A percentile compares a stretch with the other conserved stretches of the same genome.
Evolutionary conservation across 805 yeast genomes (phyloP).

Genomic region (Wickerhamomyces mucosus): DNA sequence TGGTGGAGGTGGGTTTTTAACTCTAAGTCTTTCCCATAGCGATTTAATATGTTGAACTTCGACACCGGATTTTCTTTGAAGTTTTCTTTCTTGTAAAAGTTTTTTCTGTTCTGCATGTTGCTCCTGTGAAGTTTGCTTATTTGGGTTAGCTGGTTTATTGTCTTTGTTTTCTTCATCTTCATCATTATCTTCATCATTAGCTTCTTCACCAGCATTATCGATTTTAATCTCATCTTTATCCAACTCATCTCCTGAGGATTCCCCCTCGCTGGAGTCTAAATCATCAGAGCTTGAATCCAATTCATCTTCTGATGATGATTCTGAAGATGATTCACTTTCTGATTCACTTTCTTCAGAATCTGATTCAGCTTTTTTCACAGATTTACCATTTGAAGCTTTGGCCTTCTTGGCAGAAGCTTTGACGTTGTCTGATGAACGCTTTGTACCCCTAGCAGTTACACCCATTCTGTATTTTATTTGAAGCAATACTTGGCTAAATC

Average conservation of each 20-base stretch:
- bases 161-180: slow-evolving; percentile 20
- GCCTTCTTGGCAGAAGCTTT: slow-evolving; percentile 12
- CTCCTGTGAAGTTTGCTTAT: slow-evolving; percentile 46
- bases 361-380: slow-evolving; percentile 3
- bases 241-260: slow-evolving; percentile 23
- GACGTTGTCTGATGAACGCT: slow-evolving; percentile 10
- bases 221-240: slow-evolving; percentile 22
- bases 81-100: slow-evolving; percentile 70
- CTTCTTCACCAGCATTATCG: slow-evolving; percentile 20
- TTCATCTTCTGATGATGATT: slow-evolving; percentile 11
- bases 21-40: slow-evolving; percentile 87
- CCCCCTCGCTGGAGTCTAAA: too few relatives aligned
- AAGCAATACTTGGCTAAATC: too few relatives aligned
- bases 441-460: slow-evolving; percentile 12
- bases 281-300: slow-evolving; percentile 9
- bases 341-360: slow-evolving; percentile 14
- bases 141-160: slow-evolving; percentile 20
- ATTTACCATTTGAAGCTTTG: slow-evolving; percentile 11
- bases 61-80: slow-evolving; percentile 77
- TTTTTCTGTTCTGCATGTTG: slow-evolving; percentile 79
- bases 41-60: slow-evolving; percentile 79
- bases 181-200: slow-evolving; percentile 9
- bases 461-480: slow-evolving; percentile 9
- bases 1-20: slow-evolving; percentile 73
- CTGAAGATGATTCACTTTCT: slow-evolving; percentile 21